A percentile compares a stretch with the other conserved stretches of the same genome.
Conservation (phyloP, 2,329 filamentous ascomycete species). For the Cladobotryum mycophilum region DNA sequence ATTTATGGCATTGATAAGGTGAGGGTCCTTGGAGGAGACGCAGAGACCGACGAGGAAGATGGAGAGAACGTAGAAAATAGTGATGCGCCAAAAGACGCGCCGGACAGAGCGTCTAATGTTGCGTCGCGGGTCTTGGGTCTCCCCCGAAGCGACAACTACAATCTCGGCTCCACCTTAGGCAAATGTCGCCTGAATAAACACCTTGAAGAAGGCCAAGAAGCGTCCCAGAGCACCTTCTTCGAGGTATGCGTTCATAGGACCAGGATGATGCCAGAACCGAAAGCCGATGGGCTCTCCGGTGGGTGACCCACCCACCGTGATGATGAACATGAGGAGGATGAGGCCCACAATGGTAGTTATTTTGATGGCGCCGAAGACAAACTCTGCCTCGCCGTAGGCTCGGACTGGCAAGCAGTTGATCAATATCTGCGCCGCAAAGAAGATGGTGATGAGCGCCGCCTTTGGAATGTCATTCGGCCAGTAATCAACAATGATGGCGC, state of each 20-base stretch:
- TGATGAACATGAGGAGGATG: slow-evolving; percentile 43
- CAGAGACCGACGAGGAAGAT: slow-evolving; percentile 33
- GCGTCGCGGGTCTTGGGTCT: slow-evolving; percentile 30
- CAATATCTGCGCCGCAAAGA: slow-evolving; percentile 31
- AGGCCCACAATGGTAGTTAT: slow-evolving; percentile 43
- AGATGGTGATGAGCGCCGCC: slow-evolving; percentile 30
- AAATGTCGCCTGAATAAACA: slow-evolving; percentile 43
- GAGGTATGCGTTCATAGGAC: slow-evolving; percentile 37
- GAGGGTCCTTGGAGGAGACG: slow-evolving; percentile 29
- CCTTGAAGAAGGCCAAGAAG: slow-evolving; percentile 38
- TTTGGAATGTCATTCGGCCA: slow-evolving; percentile 28
- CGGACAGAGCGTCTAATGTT: slow-evolving; percentile 30
- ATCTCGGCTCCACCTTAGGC: slow-evolving; percentile 40
- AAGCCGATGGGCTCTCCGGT: slow-evolving; percentile 39
- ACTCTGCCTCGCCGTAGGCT: slow-evolving; percentile 49
- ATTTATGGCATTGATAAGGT: slow-evolving; percentile 44
- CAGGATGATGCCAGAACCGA: slow-evolving; percentile 38
- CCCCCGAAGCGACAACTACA: slow-evolving; percentile 30
- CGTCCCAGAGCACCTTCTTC: slow-evolving; percentile 30
- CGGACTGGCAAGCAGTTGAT: slow-evolving; percentile 35
- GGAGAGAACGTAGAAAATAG: slow-evolving; percentile 31
- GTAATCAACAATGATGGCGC: slow-evolving; percentile 42
- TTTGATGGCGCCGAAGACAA: slow-evolving; percentile 43
- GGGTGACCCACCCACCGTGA: slow-evolving; percentile 41
- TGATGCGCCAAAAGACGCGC: slow-evolving; percentile 30